Evolutionary conservation across 1,139 yeast genomes (phyloP).

Genomic region (Lizanozyma gosingica): DNA sequence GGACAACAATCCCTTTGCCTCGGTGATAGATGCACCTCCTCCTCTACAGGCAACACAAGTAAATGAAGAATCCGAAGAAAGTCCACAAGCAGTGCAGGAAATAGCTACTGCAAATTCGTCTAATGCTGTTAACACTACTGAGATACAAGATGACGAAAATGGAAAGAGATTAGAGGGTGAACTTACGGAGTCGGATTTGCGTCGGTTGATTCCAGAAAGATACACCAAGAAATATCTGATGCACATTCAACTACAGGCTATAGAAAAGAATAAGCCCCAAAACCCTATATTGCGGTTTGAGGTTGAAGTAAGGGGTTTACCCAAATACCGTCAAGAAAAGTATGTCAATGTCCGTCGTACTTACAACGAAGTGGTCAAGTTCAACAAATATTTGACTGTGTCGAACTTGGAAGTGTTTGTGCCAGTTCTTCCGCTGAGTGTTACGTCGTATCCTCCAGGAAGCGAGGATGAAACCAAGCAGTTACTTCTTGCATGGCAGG

Average conservation of each 20-base stretch:
- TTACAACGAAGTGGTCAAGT: conserved; percentile 63
- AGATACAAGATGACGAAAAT: conserved; percentile 1
- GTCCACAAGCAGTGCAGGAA: conserved; percentile 5
- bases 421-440: conserved; percentile 73
- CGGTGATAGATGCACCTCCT: conserved; percentile 14
- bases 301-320: conserved; percentile 43
- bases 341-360: conserved; percentile 79
- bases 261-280: conserved; percentile 28
- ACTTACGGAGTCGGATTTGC: conserved; percentile 31
- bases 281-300: conserved; percentile 39
- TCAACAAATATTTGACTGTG: conserved; percentile 68
- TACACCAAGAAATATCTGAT: conserved; percentile 27
- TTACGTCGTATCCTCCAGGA: conserved; percentile 71
- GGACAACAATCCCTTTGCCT: conserved; percentile 56
- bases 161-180: conserved; percentile 10
- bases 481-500: conserved; percentile 56
- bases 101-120: conserved; percentile 7
- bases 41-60: not conserved
- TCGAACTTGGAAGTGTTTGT: conserved; percentile 90
- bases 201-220: conserved; percentile 44
- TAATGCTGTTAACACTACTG: conserved; percentile 1
- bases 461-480: conserved; percentile 72
- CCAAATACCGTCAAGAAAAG: conserved; percentile 61
- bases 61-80: conserved; percentile 3
- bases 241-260: conserved; percentile 18